Evolutionary conservation across 768 basidiomycete genomes (phyloP).

Genomic region (Lanmaoa pseudosensibilis): DNA sequence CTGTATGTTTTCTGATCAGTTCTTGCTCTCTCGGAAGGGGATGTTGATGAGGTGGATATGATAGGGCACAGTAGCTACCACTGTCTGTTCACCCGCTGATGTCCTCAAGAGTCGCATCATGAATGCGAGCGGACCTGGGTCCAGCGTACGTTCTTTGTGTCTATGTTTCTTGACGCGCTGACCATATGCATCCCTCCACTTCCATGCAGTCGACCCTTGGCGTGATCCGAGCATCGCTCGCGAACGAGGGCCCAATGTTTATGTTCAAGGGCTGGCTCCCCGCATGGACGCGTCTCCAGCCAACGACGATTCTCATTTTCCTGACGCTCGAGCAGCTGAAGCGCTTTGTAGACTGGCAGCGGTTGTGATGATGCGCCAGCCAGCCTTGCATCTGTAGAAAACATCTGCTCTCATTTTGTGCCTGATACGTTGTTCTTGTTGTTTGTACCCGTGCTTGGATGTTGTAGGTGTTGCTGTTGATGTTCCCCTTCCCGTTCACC

Average conservation of each 20-base stretch:
- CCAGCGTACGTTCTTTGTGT: conserved; percentile 48
- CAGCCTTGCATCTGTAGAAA: not conserved
- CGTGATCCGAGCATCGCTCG: conserved; percentile 67
- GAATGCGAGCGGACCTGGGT: conserved; percentile 84
- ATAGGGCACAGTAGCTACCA: conserved; percentile 85
- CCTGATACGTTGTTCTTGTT: not conserved
- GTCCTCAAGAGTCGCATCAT: conserved; percentile 89
- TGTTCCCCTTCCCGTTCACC: not conserved
- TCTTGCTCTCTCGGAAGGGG: not conserved
- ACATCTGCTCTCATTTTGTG: not conserved
- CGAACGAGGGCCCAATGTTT: conserved; percentile 80
- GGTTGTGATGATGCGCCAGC: conserved; percentile 26
- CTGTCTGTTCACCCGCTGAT: conserved; percentile 86
- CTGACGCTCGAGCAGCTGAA: conserved; percentile 80
- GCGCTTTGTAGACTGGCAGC: conserved; percentile 63
- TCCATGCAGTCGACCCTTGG: conserved; percentile 60
- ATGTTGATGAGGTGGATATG: not conserved
- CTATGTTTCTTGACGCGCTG: not conserved
- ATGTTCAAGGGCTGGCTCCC: conserved; percentile 94
- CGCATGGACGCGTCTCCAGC: conserved; percentile 82
- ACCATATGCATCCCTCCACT: not conserved
- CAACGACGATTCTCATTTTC: conserved; percentile 87
- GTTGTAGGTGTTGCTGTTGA: not conserved
- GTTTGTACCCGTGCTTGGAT: not conserved
- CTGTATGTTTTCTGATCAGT: conserved; percentile 46